Conservation (phyloP, 1,284 basidiomycete genomes). For the Meripilus lineatus region DNA sequence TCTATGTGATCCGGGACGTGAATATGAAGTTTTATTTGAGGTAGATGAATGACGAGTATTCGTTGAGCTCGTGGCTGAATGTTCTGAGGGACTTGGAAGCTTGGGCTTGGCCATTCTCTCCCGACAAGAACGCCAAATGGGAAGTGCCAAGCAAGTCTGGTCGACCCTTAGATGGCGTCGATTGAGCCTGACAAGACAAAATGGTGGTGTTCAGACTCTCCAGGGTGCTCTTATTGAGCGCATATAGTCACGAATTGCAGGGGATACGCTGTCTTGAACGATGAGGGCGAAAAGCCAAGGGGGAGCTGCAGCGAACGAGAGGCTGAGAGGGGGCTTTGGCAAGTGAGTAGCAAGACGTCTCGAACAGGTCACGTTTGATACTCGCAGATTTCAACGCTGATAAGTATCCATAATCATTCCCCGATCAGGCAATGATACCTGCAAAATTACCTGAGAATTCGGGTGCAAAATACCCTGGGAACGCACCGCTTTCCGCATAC, state of each 20-base stretch:
- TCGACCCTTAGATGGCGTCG: too few relatives aligned
- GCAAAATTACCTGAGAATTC: too few relatives aligned
- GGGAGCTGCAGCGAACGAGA: neutral
- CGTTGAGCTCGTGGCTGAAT: conserved; percentile 11
- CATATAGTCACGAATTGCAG: neutral
- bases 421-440: neutral
- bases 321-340: conserved; percentile 15
- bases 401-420: too few relatives aligned
- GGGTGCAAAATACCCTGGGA: too few relatives aligned
- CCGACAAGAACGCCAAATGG: conserved; percentile 8
- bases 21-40: too few relatives aligned
- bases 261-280: conserved; percentile 7
- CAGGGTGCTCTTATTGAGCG: too few relatives aligned
- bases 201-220: too few relatives aligned
- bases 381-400: too few relatives aligned
- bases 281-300: conserved; percentile 6
- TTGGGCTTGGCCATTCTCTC: conserved; percentile 25
- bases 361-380: neutral
- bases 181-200: too few relatives aligned
- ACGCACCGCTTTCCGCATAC: too few relatives aligned
- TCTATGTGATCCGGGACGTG: neutral
- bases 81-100: conserved; percentile 7
- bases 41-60: neutral
- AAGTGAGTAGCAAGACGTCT: conserved; percentile 1
- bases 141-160: conserved; percentile 17